phyloP scores from a whole-genome alignment of 495 filamentous ascomycete species.

The Aspergillus avenaceus region DNA sequence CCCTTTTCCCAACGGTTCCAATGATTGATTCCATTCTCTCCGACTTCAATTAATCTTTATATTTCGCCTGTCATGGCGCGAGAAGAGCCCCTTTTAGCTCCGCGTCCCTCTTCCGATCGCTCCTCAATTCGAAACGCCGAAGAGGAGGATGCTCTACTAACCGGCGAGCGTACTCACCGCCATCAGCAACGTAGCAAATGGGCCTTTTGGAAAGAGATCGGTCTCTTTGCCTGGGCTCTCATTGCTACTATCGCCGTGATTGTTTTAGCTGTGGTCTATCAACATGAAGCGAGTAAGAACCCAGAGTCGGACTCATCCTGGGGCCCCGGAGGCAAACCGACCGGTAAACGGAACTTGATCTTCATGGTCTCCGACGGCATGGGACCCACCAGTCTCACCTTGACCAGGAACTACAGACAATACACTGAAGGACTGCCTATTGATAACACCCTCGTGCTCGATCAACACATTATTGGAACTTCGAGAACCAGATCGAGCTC shows the following conservation, averaged over 20 bases:
- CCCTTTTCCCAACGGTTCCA: not conserved
- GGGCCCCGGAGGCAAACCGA: constrained; percentile 45
- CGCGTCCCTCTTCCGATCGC: constrained; percentile 41
- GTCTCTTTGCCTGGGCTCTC: constrained; percentile 81
- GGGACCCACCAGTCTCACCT: constrained; percentile 83
- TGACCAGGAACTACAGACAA: constrained; percentile 83
- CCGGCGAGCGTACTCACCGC: constrained; percentile 46
- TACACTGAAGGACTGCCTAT: constrained; percentile 58
- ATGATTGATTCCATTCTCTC: not conserved
- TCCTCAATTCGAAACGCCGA: constrained; percentile 45
- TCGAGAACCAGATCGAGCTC: constrained; percentile 79
- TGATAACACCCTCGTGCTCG: constrained; percentile 71
- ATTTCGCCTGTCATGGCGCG: constrained; percentile 30
- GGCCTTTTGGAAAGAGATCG: constrained; percentile 62
- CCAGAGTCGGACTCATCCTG: constrained; percentile 23
- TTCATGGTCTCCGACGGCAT: constrained; percentile 99
- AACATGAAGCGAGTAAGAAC: constrained; percentile 52
- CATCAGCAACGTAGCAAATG: constrained; percentile 32
- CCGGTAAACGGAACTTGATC: constrained; percentile 85
- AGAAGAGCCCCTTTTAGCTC: constrained; percentile 42
- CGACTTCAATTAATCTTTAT: not conserved
- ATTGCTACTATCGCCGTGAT: constrained; percentile 78
- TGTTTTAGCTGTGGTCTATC: constrained; percentile 68
- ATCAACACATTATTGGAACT: constrained; percentile 82
- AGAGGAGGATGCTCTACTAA: constrained; percentile 65